Base-by-base conservation (phyloP, 2,329 filamentous ascomycete species). In the Blastomyces silverae region DNA sequence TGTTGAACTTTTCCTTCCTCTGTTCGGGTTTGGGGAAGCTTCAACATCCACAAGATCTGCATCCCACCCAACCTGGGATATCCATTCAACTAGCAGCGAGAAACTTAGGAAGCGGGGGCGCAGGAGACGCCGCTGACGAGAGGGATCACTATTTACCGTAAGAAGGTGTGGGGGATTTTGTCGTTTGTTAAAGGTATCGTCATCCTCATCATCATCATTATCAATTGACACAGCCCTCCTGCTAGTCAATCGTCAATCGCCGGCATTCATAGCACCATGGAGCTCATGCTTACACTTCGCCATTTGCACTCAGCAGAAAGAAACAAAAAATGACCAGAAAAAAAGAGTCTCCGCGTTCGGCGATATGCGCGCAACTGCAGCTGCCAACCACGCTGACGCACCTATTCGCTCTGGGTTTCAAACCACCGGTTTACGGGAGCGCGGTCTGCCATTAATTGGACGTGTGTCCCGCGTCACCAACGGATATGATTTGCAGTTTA, bases 401-500 rank as follows among this genome's bases (percentile, higher is more conserved):
- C 10, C 28, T 11, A n/a, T 31, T 46, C 15, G 42, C 17, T 46
- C 17, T 17, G 17, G 5, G 42, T 2, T 31, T 31, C 31, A 31
- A 31, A 31, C 31, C 5, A 34, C 31, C 31, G 6, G 44, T 46
- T 15, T 46, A 15, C 46, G n/a, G 20, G 6, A 28, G 4, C 28
- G 5, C 3, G 39, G n/a, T 56, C 20, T 2, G 10, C 55, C 55
- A 57, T n/a, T n/a, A n/a, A n/a, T n/a, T 57, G 20, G 34, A 22
- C 10, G 55, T 22, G 37, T 20, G 7, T 20, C 1, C n/a, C 20
- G 20, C 11, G 17, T 17, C 13, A 13, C 34, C 20, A 39, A 37
- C 7, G 10, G 55, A 57, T 10, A 57, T 57, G 55, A 57, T 57
- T 57, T 39, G 55, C 31, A 57, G 55, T 10, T 22, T 34, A 7